Base-by-base conservation (phyloP, 805 yeast genomes). In the Debaryomyces maramus region DNA sequence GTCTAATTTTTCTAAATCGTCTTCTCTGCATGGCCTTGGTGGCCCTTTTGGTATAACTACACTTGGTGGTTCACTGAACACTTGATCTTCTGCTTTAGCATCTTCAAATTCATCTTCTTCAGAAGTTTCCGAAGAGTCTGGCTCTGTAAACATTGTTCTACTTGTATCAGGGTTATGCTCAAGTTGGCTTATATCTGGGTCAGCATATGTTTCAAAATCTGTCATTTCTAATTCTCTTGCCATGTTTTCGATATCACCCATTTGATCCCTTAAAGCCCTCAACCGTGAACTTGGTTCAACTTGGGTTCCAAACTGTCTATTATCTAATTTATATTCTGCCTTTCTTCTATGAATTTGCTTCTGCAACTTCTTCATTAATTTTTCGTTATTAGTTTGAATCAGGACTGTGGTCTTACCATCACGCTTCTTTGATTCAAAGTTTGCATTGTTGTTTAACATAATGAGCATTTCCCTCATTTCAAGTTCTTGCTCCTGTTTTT, bases 211-310 rank as follows among this genome's bases (percentile, higher is more conserved):
- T 36, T 77, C 83, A 52, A 88, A 89, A 48, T 88, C 93, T 15
- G 86, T 84, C 77, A 80, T 83, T 58, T 91, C 97, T 43, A 91
- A 71, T 53, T 85, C 86, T 44, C 95, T 69, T 0, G 97, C 97
- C 67, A 87, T 86, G 34, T 78, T 76, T 56, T 87, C 96, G 38
- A 90, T 72, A 46, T 79, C 83, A 43, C 86, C 95, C 96, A 88
- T 88, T 56, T 83, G 77, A 51, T 83, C 87, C 40, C 96, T 72
- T 51, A 90, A 70, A 32, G 79, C 82, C 44, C 93, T 73, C 37
- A 89, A 64, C 47, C 91, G 70, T 3, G 85, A 76, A 51, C 85
- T 84, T 3, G 96, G 95, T 56, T 87, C 95, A 19, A 82, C 76
- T 20, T 73, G 70, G 9, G 75, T 55, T 35, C 79, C 80, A 64